Evolutionary conservation across 1,284 basidiomycete genomes (phyloP), one percentile per base, ranked within the genome.

Genomic region (Athelia sp.): DNA sequence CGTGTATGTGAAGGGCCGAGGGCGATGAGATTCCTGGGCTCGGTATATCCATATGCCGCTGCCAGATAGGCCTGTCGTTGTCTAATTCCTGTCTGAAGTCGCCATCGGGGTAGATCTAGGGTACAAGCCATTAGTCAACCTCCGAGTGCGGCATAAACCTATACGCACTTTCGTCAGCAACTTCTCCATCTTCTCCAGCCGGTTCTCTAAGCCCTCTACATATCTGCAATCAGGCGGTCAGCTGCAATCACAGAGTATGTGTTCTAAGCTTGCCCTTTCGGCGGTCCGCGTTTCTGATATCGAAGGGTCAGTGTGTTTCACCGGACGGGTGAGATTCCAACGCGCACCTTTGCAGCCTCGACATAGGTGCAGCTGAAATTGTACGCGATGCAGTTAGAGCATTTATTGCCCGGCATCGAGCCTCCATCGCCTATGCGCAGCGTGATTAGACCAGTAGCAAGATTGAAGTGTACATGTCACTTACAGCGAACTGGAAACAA

Each of bases 371-470:
- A 93, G 1, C 87, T 82, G 19, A 81, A 74, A 52, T 73, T 81
- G 58, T 84, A 87, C 13, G 87, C 78, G 15, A 79, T 70, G 62
- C 91, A 93, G 62, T 90, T 91, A 0, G 89, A 87, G 62, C 91
- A 94, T 52, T 73, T 70, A 53, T 82, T 83, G 21, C 75, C 76
- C 10, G 77, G 78, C 79, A 82, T 85, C 57, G 82, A 75, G 8
- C 72, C 72, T 24, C 81, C 82, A 66, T 84, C 79, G 55, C 82
- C 78, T 81, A 44, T 21, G 43, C 15, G 23, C 11, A 9, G 43
- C 18, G 49, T 47, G 24, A 4, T 21, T 14, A 51, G 36, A 22
- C 13, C 24, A 4, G 17, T 8, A 40, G 32, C 26, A 40, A 31
- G 22, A 10, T 18, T 15, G 36, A n/a, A 3, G 13, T 19, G 8